phyloP scores from a whole-genome alignment of 306 rosid species.

The Rosa lucieae region DNA sequence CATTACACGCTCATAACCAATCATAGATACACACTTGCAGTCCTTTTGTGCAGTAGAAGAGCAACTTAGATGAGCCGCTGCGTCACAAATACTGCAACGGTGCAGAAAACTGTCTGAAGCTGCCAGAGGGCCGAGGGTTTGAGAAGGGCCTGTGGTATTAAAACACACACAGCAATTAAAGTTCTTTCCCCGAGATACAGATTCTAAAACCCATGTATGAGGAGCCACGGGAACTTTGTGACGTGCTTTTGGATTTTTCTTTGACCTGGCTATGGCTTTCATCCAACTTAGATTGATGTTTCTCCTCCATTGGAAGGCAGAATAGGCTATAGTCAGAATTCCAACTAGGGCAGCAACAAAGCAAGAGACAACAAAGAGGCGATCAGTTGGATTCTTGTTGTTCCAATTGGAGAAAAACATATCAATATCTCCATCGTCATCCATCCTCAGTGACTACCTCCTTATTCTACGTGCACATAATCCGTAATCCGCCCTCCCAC shows the following conservation, averaged over 20 bases:
- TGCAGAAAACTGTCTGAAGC: conserved; percentile 82
- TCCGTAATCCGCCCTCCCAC: conserved; percentile 20
- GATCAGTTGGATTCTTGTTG: conserved; percentile 74
- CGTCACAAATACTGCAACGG: conserved; percentile 77
- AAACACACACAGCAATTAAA: conserved; percentile 90
- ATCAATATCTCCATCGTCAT: conserved; percentile 69
- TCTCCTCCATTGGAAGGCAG: conserved; percentile 97
- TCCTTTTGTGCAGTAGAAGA: conserved; percentile 84
- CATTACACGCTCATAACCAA: conserved; percentile 69
- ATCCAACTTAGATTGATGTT: conserved; percentile 94
- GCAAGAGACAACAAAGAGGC: conserved; percentile 67
- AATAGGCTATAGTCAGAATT: conserved; percentile 80
- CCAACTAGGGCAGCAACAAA: conserved; percentile 79
- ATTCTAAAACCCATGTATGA: conserved; percentile 79
- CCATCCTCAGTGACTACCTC: conserved; percentile 51
- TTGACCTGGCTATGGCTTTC: conserved; percentile 90
- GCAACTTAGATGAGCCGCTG: conserved; percentile 83
- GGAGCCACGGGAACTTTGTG: conserved; percentile 71
- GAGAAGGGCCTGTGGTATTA: conserved; percentile 76
- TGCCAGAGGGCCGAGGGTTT: conserved; percentile 73
- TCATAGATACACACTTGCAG: conserved; percentile 92
- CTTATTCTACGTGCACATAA: conserved; percentile 7
- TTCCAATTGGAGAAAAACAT: conserved; percentile 68
- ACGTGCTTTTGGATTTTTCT: conserved; percentile 78
- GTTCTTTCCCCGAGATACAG: conserved; percentile 84